Base-by-base conservation (phyloP, 768 basidiomycete species). In the Hygrophoropsis aurantiaca region DNA sequence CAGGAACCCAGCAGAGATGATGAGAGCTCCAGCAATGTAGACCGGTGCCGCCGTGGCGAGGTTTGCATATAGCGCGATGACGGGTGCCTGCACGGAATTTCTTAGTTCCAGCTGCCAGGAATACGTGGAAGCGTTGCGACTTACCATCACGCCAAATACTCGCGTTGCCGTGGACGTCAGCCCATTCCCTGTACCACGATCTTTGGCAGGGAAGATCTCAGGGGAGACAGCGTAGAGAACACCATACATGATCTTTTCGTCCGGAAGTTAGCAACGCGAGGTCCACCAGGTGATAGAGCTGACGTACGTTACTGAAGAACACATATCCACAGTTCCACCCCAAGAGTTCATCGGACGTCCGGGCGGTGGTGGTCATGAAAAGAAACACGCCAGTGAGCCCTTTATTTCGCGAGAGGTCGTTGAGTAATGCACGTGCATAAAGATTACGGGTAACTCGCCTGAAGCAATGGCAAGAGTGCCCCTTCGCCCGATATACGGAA, bases 261-360 rank as follows among this genome's bases (percentile, higher is more conserved):
- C 4, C 2, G 11, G 20, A 5, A 20, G 41, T 20, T 19, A 43
- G 10, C 2, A 9, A 27, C 15, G 24, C 3, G n/a, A 27, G 18
- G 27, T 37, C 20, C n/a, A n/a, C n/a, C 5, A 5, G 37, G 9
- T 9, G 16, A 42, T 34, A 40, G 21, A 21, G 6, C 24, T 39
- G 2, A 64, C 72, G 38, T 47, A 84, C 79, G 55, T 82, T 83
- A 44, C 78, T 81, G 52, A 65, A 74, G 58, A 85, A 84, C n/a
- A 69, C 74, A 52, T 85, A 87, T 8, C 78, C 85, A 58, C 86
- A 90, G 64, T 90, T 89, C 87, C 87, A 90, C 39, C 81, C 87
- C 20, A 90, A 72, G 34, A 90, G 73, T 21, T 78, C 73, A 50
- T 83, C 73, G 7, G 83, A 86, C 49, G 76, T 81, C 55, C 79